Base-by-base conservation (phyloP, 306 rosid genomes). In the Dryas drummondii region DNA sequence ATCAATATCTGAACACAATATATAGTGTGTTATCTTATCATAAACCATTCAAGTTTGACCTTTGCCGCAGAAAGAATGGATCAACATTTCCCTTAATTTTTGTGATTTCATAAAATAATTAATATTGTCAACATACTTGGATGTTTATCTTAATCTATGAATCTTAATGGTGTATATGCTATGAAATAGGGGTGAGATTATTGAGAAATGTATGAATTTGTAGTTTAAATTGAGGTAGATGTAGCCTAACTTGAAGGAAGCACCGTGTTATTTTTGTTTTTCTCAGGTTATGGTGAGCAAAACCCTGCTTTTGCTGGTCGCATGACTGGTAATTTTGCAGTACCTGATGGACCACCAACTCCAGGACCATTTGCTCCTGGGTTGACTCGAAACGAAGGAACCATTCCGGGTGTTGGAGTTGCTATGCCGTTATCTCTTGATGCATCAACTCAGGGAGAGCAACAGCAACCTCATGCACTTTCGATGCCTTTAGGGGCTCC, bases 381-480 rank as follows among this genome's bases (percentile, higher is more conserved):
- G 68, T 77, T 92, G 84, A 86, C 87, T 70, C 89, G 97, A 84
- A 94, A 90, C 65, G 98, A 92, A 65, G 98, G 98, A 77, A 92
- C 91, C 56, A 94, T 94, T 86, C 98, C 98, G 9, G 98, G 98
- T 65, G 90, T 94, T 82, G 98, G 98, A 67, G 86, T 85, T 81
- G 97, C 98, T 40, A 88, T 94, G 98, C 98, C 97, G 27, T 77
- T 94, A 46, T 77, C 97, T 37, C 91, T 90, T 52, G 98, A 94
- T 76, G 44, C 81, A 70, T 77, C 91, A 10, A 74, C 58, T 70
- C 93, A 86, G 75, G 98, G 97, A 70, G 97, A 91, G 44, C 91
- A 85, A 71, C 91, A 91, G 78, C 98, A 91, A 70, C 78, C 96
- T 72, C 94, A 86, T 83, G 88, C 87, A 41, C 87, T 72, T 60